Percentiles rank a stretch among this genome's conserved stretches.
phyloP scores from a whole-genome alignment of 495 filamentous ascomycete species.

The Geoglossum glabrum region DNA sequence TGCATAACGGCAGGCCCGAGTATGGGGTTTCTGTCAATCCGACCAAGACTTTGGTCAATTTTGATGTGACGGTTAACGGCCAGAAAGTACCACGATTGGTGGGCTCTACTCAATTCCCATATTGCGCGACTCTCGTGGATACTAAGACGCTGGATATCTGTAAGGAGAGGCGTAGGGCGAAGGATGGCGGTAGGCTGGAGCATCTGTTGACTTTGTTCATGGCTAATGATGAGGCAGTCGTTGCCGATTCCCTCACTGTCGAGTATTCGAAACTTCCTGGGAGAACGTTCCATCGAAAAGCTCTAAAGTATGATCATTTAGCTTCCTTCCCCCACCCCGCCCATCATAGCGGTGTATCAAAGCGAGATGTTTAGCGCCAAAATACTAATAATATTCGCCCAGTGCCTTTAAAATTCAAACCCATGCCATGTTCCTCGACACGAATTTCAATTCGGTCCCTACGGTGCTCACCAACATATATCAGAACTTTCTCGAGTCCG shows the following conservation, averaged over 20 bases:
- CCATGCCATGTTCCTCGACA: slow-evolving; percentile 79
- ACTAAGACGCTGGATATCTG: slow-evolving; percentile 54
- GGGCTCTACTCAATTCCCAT: slow-evolving; percentile 45
- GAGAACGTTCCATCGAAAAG: slow-evolving; percentile 54
- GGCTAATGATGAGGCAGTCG: slow-evolving; percentile 8
- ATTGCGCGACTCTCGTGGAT: slow-evolving; percentile 67
- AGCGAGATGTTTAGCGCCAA: not conserved
- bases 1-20: slow-evolving; percentile 55
- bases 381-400: not conserved
- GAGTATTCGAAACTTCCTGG: slow-evolving; percentile 51
- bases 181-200: slow-evolving; percentile 19
- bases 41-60: slow-evolving; percentile 71
- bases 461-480: slow-evolving; percentile 58
- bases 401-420: slow-evolving; percentile 69
- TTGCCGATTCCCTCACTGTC: slow-evolving; percentile 53
- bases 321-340: not conserved
- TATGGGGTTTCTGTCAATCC: slow-evolving; percentile 67
- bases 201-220: not conserved
- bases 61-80: slow-evolving; percentile 40
- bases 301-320: slow-evolving; percentile 30
- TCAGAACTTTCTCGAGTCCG: slow-evolving; percentile 50
- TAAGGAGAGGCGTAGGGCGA: slow-evolving; percentile 32
- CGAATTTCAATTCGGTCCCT: slow-evolving; percentile 45
- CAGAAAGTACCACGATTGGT: slow-evolving; percentile 29
- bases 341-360: no score